Evolutionary conservation across 345 rosid genomes (phyloP), one percentile per base, ranked within the genome.

Genomic region (Rhodamnia argentea): DNA sequence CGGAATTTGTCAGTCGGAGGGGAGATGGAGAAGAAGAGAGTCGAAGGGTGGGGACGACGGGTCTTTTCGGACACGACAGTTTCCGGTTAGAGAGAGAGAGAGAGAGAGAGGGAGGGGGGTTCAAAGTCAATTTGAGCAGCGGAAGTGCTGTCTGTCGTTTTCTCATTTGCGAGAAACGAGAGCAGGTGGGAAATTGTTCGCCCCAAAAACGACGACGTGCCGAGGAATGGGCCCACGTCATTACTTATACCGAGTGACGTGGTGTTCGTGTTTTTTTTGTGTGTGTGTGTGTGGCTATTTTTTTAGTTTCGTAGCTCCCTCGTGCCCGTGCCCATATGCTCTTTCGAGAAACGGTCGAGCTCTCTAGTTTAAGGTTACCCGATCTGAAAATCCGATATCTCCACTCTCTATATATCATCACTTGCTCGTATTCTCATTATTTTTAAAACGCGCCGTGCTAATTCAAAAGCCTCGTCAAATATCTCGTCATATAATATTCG

Each of bases 341-440:
- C 51, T 47, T 9, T 9, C 2, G 51, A 47, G 51, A 47, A 10
- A 47, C 51, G 11, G 51, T 47, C 11, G 51, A 10, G 51, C 51
- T 9, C 42, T n/a, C 51, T 47, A 47, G 51, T 9, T 47, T 9
- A 47, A 47, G 51, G 11, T 47, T 47, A 47, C 51, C 2, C 51
- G 51, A 1, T 47, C 3, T 47, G 11, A 47, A 47, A 62, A 62
- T 14, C 5, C 11, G 10, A 62, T 27, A 27, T 13, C 74, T 37
- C 40, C 37, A 3, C 74, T 6, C 51, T 6, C 51, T n/a, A n/a
- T n/a, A n/a, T n/a, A n/a, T n/a, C n/a, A n/a, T n/a, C n/a, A n/a
- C n/a, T n/a, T n/a, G n/a, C n/a, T n/a, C 40, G 10, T 37, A 7
- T 5, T 3, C 10, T 1, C 74, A 14, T 9, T 0, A 6, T 27